A percentile compares a stretch with the other conserved stretches of the same genome.
phyloP scores from a whole-genome alignment of 805 yeast species.

The Kodamaea laetipori region DNA sequence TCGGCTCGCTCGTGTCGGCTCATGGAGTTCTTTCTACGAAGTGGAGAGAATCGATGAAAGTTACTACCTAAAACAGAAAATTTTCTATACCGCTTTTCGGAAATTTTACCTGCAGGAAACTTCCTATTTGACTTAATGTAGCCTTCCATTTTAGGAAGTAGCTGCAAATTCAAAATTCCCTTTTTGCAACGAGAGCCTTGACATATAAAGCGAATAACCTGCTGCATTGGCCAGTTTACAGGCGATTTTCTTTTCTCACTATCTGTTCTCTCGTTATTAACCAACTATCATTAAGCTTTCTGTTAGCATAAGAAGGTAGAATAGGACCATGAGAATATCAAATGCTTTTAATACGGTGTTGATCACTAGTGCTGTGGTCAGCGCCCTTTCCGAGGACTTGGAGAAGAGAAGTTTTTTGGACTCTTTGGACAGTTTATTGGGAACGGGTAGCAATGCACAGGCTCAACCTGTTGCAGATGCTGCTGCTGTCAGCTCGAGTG shows the following conservation, averaged over 20 bases:
- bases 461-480: background rate
- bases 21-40: too few relatives aligned
- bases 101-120: too few relatives aligned
- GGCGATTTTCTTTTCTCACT: constrained; percentile 2
- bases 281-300: constrained; percentile 10
- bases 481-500: too few relatives aligned
- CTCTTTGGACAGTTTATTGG: constrained; percentile 12
- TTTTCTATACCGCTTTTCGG: too few relatives aligned
- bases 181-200: background rate
- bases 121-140: too few relatives aligned
- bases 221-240: background rate
- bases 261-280: constrained; percentile 13
- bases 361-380: constrained; percentile 27
- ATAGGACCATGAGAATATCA: constrained; percentile 26
- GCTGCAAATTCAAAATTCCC: background rate
- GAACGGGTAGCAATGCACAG: background rate
- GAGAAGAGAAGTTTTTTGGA: constrained; percentile 17
- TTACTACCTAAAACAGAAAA: too few relatives aligned
- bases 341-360: constrained; percentile 27
- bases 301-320: constrained; percentile 10
- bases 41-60: too few relatives aligned
- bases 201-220: background rate
- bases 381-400: constrained; percentile 14
- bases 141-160: too few relatives aligned
- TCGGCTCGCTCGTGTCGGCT: too few relatives aligned